Base-by-base conservation (phyloP, 2,329 filamentous ascomycete species). In the Colletotrichum paranaense region DNA sequence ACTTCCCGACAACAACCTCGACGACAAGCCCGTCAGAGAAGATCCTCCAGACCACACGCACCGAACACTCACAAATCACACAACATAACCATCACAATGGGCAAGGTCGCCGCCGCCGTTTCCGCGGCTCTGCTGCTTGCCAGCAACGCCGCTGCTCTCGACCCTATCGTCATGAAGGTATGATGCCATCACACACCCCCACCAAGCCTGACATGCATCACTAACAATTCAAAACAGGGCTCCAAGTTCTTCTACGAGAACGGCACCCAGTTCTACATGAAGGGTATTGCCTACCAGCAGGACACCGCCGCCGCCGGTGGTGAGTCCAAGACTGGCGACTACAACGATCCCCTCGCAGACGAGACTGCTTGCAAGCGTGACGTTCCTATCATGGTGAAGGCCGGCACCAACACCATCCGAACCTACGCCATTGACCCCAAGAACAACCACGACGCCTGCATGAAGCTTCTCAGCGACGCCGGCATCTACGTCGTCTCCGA, bases 401-500 rank as follows among this genome's bases (percentile, higher is more conserved):
- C 98, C 74, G 88, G 91, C 76, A 98, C 95, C 84, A 99, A 99
- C 86, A 92, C 92, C 78, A 96, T 99, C 83, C 96, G 97, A 84
- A 95, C 97, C 69, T 99, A 99, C 83, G 95, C 96, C 78, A 91
- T 98, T 79, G 90, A 98, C 86, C 94, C 96, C 28, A 90, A 88
- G 19, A 83, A 88, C 77, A 88, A 97, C 85, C 97, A 99, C 86
- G 87, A 89, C 67, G 88, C 88, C 64, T 98, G 97, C 87, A 98
- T 99, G 95, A 87, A 89, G 77, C 83, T 94, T 76, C 90, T 99
- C 62, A 89, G 93, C 70, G 91, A 93, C 73, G 94, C 93, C 69
- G 96, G 95, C 80, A 98, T 99, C 87, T 99, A 98, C 84, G 92
- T 99, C 80, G 90, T 99, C 78, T 93, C 95, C 77, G 97, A 99